Percentiles rank a stretch among this genome's conserved stretches.
phyloP scores from a whole-genome alignment of 192 early-diverging fungal species.

The Dissophora globulifera region DNA sequence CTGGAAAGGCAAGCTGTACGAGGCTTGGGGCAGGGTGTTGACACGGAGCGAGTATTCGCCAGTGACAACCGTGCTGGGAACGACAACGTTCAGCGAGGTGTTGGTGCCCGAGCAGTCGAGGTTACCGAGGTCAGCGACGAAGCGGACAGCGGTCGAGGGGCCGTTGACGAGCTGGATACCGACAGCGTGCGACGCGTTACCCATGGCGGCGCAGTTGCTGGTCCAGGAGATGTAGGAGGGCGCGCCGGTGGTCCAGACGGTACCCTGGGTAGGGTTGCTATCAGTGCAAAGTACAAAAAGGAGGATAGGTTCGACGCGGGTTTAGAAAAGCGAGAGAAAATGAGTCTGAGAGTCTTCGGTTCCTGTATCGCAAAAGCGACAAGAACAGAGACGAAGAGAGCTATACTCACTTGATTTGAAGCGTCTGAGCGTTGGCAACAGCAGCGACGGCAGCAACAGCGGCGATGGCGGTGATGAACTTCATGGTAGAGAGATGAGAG shows the following conservation, averaged over 20 bases:
- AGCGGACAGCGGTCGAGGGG: slow-evolving; percentile 3
- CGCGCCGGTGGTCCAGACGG: slow-evolving; percentile 16
- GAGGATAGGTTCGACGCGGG: too few species aligned
- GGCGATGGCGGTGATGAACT: slow-evolving; percentile 14
- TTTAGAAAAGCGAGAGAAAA: too few species aligned
- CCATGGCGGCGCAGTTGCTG: slow-evolving; percentile 19
- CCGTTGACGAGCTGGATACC: slow-evolving; percentile 8
- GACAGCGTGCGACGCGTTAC: slow-evolving; percentile 1
- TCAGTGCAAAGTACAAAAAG: not conserved
- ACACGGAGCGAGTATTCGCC: slow-evolving; percentile 22
- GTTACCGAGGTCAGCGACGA: not conserved
- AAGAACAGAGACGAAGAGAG: not conserved
- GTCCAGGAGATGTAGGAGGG: slow-evolving; percentile 16
- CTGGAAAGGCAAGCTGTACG: slow-evolving; percentile 14
- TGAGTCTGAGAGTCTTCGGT: too few species aligned
- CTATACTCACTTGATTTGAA: slow-evolving; percentile 25
- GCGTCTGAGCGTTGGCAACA: slow-evolving; percentile 21
- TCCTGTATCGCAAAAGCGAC: not conserved
- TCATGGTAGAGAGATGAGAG: slow-evolving; percentile 39
- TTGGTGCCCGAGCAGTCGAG: slow-evolving; percentile 13
- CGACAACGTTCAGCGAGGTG: too few species aligned
- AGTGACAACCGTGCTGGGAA: not conserved
- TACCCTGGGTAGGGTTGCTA: slow-evolving; percentile 31
- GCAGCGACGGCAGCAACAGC: slow-evolving; percentile 9
- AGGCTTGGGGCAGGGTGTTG: slow-evolving; percentile 7